phyloP scores from a whole-genome alignment of 1,139 yeast species.

The Saccharomyces hybrid region DNA sequence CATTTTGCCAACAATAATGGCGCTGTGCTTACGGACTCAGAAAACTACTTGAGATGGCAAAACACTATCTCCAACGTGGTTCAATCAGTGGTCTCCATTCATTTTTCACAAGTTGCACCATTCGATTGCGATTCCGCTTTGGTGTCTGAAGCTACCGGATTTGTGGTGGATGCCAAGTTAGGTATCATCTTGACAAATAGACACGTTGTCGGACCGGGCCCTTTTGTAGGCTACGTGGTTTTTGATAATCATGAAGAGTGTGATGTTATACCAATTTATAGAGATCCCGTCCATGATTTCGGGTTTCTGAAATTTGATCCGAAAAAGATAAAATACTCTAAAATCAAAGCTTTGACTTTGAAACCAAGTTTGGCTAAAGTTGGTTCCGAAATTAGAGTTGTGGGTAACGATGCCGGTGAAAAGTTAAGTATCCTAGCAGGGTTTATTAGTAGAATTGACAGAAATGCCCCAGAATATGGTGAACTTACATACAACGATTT shows the following conservation, averaged over 20 bases:
- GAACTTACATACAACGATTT: slow-evolving; percentile 85
- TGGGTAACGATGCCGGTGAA: slow-evolving; percentile 96
- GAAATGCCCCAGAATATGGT: slow-evolving; percentile 94
- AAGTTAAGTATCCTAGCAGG: slow-evolving; percentile 83
- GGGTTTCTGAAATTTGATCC: slow-evolving; percentile 77
- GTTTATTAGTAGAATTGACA: slow-evolving; percentile 79
- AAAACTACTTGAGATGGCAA: slow-evolving; percentile 53
- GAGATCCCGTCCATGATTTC: slow-evolving; percentile 83
- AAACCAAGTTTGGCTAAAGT: slow-evolving; percentile 79
- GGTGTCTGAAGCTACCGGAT: slow-evolving; percentile 89
- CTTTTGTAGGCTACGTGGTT: slow-evolving; percentile 82
- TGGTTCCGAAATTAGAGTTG: slow-evolving; percentile 87
- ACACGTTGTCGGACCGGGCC: slow-evolving; percentile 94
- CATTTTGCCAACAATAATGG: neutral
- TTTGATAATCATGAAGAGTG: slow-evolving; percentile 94
- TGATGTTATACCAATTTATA: slow-evolving; percentile 71
- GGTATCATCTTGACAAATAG: slow-evolving; percentile 87
- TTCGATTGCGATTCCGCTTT: slow-evolving; percentile 81
- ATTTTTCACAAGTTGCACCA: slow-evolving; percentile 76
- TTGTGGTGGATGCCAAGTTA: slow-evolving; percentile 75
- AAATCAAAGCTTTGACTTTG: slow-evolving; percentile 56
- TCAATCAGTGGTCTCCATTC: slow-evolving; percentile 79
- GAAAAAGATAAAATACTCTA: slow-evolving; percentile 60
- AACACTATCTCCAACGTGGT: slow-evolving; percentile 75
- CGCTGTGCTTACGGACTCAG: slow-evolving; percentile 9